Evolutionary conservation across 208 protist genomes (phyloP), one percentile per base, ranked within the genome.

Genomic region (Strigomonas culicis): DNA sequence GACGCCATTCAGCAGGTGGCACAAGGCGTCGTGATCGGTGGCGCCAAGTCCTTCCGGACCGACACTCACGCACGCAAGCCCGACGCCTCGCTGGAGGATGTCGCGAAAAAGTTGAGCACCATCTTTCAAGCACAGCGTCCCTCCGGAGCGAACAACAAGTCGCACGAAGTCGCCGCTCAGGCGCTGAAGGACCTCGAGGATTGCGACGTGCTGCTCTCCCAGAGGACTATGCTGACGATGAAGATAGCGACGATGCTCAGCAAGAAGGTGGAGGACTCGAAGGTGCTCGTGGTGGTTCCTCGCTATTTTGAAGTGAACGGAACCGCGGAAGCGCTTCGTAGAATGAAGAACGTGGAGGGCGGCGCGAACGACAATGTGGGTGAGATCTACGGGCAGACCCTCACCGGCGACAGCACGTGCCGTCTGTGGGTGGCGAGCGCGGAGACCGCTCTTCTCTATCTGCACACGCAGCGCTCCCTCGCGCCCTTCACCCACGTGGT

Each of bases 401-500:
- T 85, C 70, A 70, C 43, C 4, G 87, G 86, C 4, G 68, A 53
- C 32, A 57, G 74, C 44, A 50, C 34, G 39, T 81, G 73, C 46
- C 32, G 46, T 13, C 64, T 93, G 41, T 96, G 90, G 90, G 90
- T 96, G 27, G 83, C 84, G 21, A 82, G 73, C 68, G 83, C 88
- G 24, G 85, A 93, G 65, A 88, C 81, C 17, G 86, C 86, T 22
- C 66, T 93, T 8, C 56, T 92, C 11, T 93, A 88, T 66, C 57
- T 96, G 44, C 73, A 74, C 59, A 71, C 75, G 31, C 70, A 90
- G 71, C 43, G 68, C 27, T 76, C 72, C n/a, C 75, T 92, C 46
- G 72, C 78, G 13, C 86, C 86, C 21, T 94, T 94, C 80, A 93
- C 90, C 28, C 87, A 96, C 68, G 68, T 94, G 43, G 72, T 96